Percentiles rank a stretch among this genome's conserved stretches.
Conservation (phyloP, 805 yeast genomes). For the Metschnikowia reukaufii region DNA sequence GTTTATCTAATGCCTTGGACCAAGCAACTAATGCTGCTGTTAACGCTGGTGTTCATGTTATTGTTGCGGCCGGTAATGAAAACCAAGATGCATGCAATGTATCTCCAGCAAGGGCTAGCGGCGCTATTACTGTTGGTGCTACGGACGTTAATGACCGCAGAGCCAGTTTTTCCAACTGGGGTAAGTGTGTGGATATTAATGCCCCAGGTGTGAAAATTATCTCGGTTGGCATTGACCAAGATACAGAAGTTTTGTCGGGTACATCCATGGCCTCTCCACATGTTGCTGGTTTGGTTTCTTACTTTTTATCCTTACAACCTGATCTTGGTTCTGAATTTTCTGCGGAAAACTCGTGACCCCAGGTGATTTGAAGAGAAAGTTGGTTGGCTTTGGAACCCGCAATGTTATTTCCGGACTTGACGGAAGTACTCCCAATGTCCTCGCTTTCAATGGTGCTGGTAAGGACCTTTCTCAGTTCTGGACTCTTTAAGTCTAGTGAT, state of each 20-base stretch:
- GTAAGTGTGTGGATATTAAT: constrained; percentile 91
- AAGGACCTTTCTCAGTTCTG: constrained; percentile 13
- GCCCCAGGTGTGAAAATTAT: constrained; percentile 93
- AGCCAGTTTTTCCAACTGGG: constrained; percentile 94
- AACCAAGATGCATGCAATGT: constrained; percentile 88
- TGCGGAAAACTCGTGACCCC: constrained; percentile 47
- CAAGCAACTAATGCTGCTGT: constrained; percentile 88
- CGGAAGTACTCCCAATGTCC: constrained; percentile 59
- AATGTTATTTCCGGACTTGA: constrained; percentile 48
- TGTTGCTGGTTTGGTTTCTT: constrained; percentile 62
- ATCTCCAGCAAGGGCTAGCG: constrained; percentile 86
- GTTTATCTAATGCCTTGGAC: constrained; percentile 82
- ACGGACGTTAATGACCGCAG: constrained; percentile 82
- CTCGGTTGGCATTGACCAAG: constrained; percentile 38
- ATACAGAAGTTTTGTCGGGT: constrained; percentile 48
- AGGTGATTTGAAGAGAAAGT: constrained; percentile 36
- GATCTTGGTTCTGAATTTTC: constrained; percentile 17
- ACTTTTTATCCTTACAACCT: constrained; percentile 37
- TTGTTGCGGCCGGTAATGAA: constrained; percentile 96
- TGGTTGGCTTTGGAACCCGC: constrained; percentile 47
- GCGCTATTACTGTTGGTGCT: constrained; percentile 93
- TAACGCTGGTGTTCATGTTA: constrained; percentile 83
- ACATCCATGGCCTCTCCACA: constrained; percentile 82
- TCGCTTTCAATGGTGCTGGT: constrained; percentile 39
- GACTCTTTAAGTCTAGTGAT: constrained; percentile 4